Percentiles rank a stretch among this genome's conserved stretches.
Conservation (phyloP, 139 green algal species). For the Tetradesmus obliquus region DNA sequence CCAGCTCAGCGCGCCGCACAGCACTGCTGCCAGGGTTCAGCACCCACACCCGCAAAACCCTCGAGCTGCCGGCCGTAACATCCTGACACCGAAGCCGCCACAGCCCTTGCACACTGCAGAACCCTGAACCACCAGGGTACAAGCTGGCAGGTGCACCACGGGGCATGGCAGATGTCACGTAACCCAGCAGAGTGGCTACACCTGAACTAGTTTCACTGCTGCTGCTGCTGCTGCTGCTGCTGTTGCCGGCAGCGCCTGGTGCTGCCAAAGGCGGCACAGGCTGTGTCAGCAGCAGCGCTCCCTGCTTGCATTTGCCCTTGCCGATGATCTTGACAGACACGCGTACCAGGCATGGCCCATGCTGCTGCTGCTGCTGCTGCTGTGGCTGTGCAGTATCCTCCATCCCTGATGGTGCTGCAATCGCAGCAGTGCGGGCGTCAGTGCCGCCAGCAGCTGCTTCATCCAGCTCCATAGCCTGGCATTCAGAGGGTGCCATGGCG, state of each 20-base stretch:
- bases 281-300: conserved; percentile 44
- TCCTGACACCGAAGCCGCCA: conserved; percentile 24
- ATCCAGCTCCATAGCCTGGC: neutral
- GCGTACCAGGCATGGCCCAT: conserved; percentile 24
- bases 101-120: neutral
- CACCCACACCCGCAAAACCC: conserved; percentile 32
- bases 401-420: neutral
- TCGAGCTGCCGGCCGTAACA: neutral
- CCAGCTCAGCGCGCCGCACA: conserved; percentile 19
- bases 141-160: conserved; percentile 21
- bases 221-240: neutral
- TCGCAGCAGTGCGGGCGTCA: neutral
- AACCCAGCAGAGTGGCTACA: conserved; percentile 11
- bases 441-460: neutral
- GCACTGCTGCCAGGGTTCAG: conserved; percentile 45
- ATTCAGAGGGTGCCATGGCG: neutral
- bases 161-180: conserved; percentile 25
- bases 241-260: conserved; percentile 11
- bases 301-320: conserved; percentile 43
- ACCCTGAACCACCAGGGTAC: conserved; percentile 32
- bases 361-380: conserved; percentile 19
- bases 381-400: neutral
- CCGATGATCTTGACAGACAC: conserved; percentile 37
- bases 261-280: neutral
- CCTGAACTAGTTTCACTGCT: neutral